Percentiles rank a stretch among this genome's conserved stretches.
Evolutionary conservation across 1,284 basidiomycete genomes (phyloP).

Genomic region (Cryptococcus wingfieldii): DNA sequence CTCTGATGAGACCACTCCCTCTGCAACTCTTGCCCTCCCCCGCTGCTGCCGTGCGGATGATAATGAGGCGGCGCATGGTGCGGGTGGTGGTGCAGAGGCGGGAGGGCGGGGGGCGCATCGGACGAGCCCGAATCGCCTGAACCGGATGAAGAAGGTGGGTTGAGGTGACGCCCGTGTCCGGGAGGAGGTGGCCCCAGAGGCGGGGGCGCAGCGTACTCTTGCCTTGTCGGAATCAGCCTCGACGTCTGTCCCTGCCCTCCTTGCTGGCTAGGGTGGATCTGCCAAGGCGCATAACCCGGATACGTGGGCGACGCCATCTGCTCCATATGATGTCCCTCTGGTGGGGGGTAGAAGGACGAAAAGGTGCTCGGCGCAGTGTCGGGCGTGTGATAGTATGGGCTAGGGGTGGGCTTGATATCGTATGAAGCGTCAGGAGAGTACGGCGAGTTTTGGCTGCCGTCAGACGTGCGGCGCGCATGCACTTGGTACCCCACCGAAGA

Average conservation of each 20-base stretch:
- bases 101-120: not conserved
- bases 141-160: constrained; percentile 12
- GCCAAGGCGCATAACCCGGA: constrained; percentile 1
- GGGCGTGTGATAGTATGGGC: constrained; percentile 10
- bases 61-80: not conserved
- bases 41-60: not conserved
- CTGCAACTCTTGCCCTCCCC: not conserved
- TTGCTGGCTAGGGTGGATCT: not conserved
- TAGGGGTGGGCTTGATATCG: constrained; percentile 14
- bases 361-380: constrained; percentile 13
- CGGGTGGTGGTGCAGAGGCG: not conserved
- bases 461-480: constrained; percentile 13
- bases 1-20: not conserved
- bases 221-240: constrained; percentile 3
- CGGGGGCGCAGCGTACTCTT: not conserved
- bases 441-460: constrained; percentile 10
- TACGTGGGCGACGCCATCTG: constrained; percentile 7
- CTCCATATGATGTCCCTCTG: not conserved
- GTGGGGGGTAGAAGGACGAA: constrained; percentile 1
- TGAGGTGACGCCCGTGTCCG: not conserved
- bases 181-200: not conserved
- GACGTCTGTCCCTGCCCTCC: constrained; percentile 2
- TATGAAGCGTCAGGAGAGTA: constrained; percentile 6
- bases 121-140: not conserved
- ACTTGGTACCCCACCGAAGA: constrained; percentile 1